Evolutionary conservation across 169 alveolate species (phyloP).

Genomic region (Perkinsus marinus): DNA sequence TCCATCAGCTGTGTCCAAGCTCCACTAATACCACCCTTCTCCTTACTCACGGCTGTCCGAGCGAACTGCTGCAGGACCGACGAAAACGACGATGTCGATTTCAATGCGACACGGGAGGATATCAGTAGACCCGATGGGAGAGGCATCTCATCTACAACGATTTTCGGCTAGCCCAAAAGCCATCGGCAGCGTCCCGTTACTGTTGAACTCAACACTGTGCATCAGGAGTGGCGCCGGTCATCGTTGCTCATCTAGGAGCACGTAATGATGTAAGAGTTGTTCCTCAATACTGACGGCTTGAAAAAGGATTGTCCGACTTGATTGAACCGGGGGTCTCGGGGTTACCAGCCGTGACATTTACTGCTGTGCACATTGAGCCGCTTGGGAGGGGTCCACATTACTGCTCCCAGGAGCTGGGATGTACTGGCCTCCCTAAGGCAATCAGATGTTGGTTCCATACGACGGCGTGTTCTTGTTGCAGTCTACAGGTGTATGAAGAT

Average conservation of each 20-base stretch:
- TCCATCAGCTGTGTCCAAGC: background rate
- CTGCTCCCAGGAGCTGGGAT: background rate
- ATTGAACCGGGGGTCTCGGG: background rate
- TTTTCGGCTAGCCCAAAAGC: background rate
- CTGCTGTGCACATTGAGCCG: background rate
- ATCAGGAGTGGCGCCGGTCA: no score
- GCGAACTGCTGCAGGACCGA: background rate
- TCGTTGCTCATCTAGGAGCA: background rate
- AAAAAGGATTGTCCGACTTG: background rate
- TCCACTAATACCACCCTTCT: background rate
- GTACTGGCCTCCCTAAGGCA: background rate
- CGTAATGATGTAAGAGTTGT: background rate
- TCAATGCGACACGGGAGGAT: background rate
- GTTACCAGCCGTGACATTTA: background rate
- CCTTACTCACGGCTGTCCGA: background rate
- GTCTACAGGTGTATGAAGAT: no score
- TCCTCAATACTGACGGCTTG: background rate
- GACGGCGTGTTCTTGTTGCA: no score
- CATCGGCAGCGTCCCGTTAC: background rate
- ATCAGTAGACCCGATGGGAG: background rate
- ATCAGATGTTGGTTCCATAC: no score
- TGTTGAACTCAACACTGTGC: background rate
- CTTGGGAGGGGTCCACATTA: background rate
- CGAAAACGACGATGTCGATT: background rate
- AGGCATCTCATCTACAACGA: background rate